Evolutionary conservation across 495 filamentous ascomycete genomes (phyloP), one percentile per base, ranked within the genome.

Genomic region (Chaetomidium leptoderma): DNA sequence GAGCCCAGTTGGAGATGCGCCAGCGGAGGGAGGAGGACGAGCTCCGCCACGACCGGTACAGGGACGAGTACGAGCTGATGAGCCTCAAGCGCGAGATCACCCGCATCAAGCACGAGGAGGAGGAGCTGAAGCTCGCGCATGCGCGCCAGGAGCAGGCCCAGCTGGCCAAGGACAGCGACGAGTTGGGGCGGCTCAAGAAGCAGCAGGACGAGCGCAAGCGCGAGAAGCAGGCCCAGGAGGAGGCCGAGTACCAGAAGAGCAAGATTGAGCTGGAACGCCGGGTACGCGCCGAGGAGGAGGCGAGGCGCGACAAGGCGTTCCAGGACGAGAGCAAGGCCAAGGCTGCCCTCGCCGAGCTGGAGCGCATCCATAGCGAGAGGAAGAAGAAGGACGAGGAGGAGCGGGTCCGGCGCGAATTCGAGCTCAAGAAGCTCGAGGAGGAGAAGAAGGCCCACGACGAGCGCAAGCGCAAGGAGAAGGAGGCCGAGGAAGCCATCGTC

Each of bases 391-490:
- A 71, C 46, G 71, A 78, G 10, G 70, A 75, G 58, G 74, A 69
- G 46, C 74, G 76, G 53, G 69, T 85, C 36, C 69, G 74, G 59
- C 72, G 72, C 45, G 77, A 82, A 67, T 54, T 79, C 14, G 73
- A 82, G 54, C 74, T 83, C 13, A 80, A 89, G 69, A 79, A 75
- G 63, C 76, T 83, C 30, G 71, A 79, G 44, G 76, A 80, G 48
- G 83, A 87, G 67, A 72, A 78, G 57, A 71, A 72, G 53, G 64
- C 72, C 6, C 61, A 59, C 0, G 71, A 75, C 32, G 78, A 78
- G 61, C 69, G 70, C 53, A 62, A 72, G 49, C 64, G 64, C 16
- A 68, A 78, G 54, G 72, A 82, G 60, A 72, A 76, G 16, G 80
- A 82, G 53, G 81, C 81, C 36, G 74, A 77, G 35, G 81, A 83